These are phyloP conservation scores for Auricularia auricula-judae DNA, from an alignment of 768 basidiomycete species.

Conservation along the genomic window DNA sequence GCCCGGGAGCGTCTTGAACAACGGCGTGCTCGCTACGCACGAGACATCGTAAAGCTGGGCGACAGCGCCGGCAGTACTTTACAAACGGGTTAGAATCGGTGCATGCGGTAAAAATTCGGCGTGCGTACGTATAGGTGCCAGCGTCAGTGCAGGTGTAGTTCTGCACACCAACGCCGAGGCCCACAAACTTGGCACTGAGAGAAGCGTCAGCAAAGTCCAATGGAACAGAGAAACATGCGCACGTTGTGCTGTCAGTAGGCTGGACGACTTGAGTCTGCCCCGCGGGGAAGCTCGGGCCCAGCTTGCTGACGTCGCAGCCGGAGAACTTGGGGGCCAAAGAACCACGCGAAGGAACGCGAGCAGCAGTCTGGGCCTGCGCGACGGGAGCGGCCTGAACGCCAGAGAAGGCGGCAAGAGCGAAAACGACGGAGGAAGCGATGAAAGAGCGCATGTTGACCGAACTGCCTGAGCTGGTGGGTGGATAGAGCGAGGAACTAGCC, in stretches of 20 bases:
- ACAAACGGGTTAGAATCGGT: background rate
- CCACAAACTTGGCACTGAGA: background rate
- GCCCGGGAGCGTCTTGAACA: background rate
- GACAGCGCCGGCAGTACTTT: constrained; percentile 8
- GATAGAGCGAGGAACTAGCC: background rate
- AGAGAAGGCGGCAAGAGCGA: background rate
- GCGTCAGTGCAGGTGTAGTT: constrained; percentile 24
- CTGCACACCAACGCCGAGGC: constrained; percentile 17
- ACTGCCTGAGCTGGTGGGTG: background rate
- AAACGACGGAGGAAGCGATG: background rate
- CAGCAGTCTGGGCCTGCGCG: background rate
- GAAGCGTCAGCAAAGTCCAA: background rate
- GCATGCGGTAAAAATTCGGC: no score
- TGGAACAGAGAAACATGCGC: background rate
- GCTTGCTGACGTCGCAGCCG: background rate
- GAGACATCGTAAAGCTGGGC: constrained; percentile 20
- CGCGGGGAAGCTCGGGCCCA: background rate
- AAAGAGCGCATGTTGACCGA: background rate
- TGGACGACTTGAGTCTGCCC: background rate
- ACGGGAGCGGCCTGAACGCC: background rate
- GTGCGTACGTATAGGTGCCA: constrained; percentile 7
- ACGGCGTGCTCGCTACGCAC: constrained; percentile 10
- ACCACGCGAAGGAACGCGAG: background rate
- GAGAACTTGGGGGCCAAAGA: background rate
- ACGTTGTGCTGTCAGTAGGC: background rate